Conservation (phyloP, 2,329 filamentous ascomycete species). For the Arthrinium phaeospermum region DNA sequence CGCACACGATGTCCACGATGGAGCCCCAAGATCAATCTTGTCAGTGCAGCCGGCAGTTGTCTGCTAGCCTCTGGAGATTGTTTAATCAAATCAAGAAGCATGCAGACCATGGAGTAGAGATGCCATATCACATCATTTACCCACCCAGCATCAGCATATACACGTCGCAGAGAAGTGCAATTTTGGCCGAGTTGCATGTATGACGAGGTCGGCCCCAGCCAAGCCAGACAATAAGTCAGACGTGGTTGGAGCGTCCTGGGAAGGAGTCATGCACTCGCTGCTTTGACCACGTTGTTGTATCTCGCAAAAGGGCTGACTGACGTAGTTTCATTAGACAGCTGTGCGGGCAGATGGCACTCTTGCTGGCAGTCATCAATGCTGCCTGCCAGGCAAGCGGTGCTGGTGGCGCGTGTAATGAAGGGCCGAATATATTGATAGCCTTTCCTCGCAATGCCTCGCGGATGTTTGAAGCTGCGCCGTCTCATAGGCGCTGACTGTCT, state of each 20-base stretch:
- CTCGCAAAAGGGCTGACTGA: constrained; percentile 12
- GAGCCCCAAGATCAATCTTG: not conserved
- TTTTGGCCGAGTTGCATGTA: constrained; percentile 13
- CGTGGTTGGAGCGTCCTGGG: constrained; percentile 6
- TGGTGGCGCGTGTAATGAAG: constrained; percentile 15
- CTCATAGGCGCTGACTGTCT: constrained; percentile 16
- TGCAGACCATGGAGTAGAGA: not conserved
- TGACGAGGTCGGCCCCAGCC: constrained; percentile 7
- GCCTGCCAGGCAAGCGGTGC: not conserved
- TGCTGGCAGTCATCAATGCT: not conserved
- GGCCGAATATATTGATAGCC: constrained; percentile 12
- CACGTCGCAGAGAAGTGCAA: constrained; percentile 6
- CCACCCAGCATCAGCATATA: not conserved
- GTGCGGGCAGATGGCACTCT: not conserved
- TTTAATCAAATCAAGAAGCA: constrained; percentile 9
- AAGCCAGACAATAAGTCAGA: constrained; percentile 11
- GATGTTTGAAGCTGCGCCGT: constrained; percentile 16
- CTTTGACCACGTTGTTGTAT: constrained; percentile 11
- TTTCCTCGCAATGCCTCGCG: constrained; percentile 13
- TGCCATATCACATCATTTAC: constrained; percentile 7
- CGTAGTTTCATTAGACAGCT: constrained; percentile 15
- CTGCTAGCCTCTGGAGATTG: constrained; percentile 2
- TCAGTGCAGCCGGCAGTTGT: constrained; percentile 6
- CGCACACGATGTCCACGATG: constrained; percentile 7
- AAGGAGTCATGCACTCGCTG: constrained; percentile 7